These are phyloP conservation scores for Tolypocladium paradoxum DNA, from an alignment of 2,329 filamentous ascomycete genomes.

Conservation along the genomic window DNA sequence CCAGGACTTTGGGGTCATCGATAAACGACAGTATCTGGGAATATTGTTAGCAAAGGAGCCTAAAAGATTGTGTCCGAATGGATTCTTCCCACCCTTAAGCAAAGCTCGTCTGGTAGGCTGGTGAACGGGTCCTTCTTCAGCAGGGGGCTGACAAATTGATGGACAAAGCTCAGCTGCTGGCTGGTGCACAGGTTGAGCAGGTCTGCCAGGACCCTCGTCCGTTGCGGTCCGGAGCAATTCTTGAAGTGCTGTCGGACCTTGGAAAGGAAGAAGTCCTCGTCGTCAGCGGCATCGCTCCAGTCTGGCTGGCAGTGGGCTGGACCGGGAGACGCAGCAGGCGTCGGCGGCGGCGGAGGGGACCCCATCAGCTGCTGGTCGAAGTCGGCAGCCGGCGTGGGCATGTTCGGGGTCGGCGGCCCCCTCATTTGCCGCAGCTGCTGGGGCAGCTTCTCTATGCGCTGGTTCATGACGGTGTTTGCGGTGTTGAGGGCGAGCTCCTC, in stretches of 20 bases:
- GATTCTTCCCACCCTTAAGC: slow-evolving; percentile 57
- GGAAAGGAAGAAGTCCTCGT: slow-evolving; percentile 73
- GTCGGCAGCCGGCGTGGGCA: slow-evolving; percentile 53
- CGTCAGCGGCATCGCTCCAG: slow-evolving; percentile 67
- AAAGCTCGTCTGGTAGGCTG: slow-evolving; percentile 84
- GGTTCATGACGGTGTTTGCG: slow-evolving; percentile 30
- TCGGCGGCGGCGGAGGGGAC: slow-evolving; percentile 54
- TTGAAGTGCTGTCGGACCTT: slow-evolving; percentile 74
- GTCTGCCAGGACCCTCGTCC: slow-evolving; percentile 74
- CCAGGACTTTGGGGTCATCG: slow-evolving; percentile 89
- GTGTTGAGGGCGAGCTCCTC: slow-evolving; percentile 48
- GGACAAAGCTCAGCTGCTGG: slow-evolving; percentile 89
- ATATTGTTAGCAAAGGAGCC: background rate
- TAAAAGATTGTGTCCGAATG: background rate
- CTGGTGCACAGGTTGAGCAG: slow-evolving; percentile 90
- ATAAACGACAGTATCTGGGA: slow-evolving; percentile 84
- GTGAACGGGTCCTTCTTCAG: slow-evolving; percentile 95
- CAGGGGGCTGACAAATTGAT: slow-evolving; percentile 87
- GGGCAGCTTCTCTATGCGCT: slow-evolving; percentile 40
- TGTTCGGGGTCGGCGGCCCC: slow-evolving; percentile 55
- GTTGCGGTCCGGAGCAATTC: slow-evolving; percentile 62
- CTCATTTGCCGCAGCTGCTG: slow-evolving; percentile 30
- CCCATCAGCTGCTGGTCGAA: slow-evolving; percentile 51
- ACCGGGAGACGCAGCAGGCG: slow-evolving; percentile 54
- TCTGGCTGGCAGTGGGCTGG: slow-evolving; percentile 52